Percentiles rank a stretch among this genome's conserved stretches.
Conservation (phyloP, 345 rosid genomes). For the Reutealis trisperma region DNA sequence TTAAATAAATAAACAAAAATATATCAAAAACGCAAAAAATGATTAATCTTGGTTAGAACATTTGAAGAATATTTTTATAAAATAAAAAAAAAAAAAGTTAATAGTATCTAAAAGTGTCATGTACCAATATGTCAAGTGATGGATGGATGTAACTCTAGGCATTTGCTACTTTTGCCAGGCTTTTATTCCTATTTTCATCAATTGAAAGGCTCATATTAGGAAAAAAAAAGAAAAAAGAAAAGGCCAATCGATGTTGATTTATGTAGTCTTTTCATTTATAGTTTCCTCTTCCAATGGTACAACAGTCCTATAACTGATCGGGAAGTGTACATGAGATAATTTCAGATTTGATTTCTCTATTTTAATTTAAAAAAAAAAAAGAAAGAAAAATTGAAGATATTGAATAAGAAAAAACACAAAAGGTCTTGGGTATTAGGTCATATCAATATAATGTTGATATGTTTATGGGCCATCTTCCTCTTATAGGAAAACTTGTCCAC, state of each 20-base stretch:
- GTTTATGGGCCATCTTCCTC: conserved; percentile 8
- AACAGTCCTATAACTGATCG: neutral
- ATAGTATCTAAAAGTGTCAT: too few species aligned
- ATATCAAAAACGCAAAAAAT: neutral
- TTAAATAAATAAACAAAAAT: too few species aligned
- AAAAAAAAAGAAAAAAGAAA: too few species aligned
- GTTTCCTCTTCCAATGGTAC: neutral
- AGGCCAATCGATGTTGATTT: neutral
- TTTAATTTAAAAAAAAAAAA: neutral
- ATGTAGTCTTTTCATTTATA: neutral
- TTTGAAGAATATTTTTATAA: too few species aligned
- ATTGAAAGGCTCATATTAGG: neutral
- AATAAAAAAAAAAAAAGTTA: too few species aligned
- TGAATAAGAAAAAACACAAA: neutral
- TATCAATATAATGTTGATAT: conserved; percentile 27
- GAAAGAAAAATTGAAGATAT: neutral
- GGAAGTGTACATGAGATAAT: too few species aligned
- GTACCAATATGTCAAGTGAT: neutral
- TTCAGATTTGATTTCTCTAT: too few species aligned
- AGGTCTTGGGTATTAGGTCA: conserved; percentile 19
- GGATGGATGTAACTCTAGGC: neutral
- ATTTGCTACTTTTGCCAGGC: neutral
- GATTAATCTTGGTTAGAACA: neutral
- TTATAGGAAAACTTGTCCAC: neutral
- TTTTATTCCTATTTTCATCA: neutral